A percentile compares a stretch with the other conserved stretches of the same genome.
These are phyloP conservation scores for Microglena sp. DNA, from an alignment of 139 green algal genomes.

Conservation along the genomic window DNA sequence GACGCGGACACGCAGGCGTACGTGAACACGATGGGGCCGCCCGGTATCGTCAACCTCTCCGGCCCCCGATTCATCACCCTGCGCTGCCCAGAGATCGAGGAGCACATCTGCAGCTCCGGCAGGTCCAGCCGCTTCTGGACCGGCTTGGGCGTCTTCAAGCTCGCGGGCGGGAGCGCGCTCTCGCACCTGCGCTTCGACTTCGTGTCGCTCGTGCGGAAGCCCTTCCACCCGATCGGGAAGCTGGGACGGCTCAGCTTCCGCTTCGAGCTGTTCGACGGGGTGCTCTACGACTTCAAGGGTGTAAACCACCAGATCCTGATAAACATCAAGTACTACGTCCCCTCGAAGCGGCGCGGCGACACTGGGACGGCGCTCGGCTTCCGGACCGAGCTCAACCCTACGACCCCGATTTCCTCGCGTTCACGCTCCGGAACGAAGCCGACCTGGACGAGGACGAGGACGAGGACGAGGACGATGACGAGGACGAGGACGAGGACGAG, in stretches of 20 bases:
- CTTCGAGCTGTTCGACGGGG: slow-evolving; percentile 8
- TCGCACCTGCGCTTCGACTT: slow-evolving; percentile 13
- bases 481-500: too few species aligned
- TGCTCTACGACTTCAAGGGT: slow-evolving; percentile 17
- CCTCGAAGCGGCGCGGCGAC: background rate
- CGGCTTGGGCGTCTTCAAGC: slow-evolving; percentile 21
- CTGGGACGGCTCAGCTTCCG: slow-evolving; percentile 2
- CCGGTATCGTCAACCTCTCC: slow-evolving; percentile 9
- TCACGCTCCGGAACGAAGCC: background rate
- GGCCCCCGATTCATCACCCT: slow-evolving; percentile 9
- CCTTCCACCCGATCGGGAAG: slow-evolving; percentile 14
- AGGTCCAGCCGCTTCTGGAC: background rate
- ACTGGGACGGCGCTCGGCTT: background rate
- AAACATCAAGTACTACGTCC: slow-evolving; percentile 9
- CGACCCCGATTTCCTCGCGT: slow-evolving; percentile 8
- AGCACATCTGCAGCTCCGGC: background rate
- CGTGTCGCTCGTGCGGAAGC: slow-evolving; percentile 1
- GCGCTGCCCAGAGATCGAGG: slow-evolving; percentile 17
- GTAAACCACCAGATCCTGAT: slow-evolving; percentile 16
- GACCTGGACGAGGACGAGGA: too few species aligned
- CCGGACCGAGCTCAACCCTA: slow-evolving; percentile 12
- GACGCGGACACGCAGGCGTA: background rate
- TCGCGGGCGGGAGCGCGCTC: slow-evolving; percentile 1
- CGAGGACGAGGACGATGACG: too few species aligned
- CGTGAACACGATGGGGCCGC: slow-evolving; percentile 1